Base-by-base conservation (phyloP, 108 stramenopile species). In the Stephanodiscus triporus region DNA sequence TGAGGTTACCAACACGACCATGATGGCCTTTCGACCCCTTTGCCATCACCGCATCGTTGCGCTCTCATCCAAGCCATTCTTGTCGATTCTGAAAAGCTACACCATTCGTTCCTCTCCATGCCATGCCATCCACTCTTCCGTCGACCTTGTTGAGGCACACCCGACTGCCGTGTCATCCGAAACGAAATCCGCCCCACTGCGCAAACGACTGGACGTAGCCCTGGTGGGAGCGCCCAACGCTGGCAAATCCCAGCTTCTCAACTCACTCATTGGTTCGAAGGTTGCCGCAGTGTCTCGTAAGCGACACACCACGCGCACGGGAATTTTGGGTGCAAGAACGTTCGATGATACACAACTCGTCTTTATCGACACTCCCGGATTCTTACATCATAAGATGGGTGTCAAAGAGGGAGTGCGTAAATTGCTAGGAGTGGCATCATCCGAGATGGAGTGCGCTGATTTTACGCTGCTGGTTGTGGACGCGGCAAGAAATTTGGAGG, bases 361-460 rank as follows among this genome's bases (percentile, higher is more conserved):
- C 27, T 97, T 97, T 70, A 81, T 88, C 26, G 97, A 97, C 67
- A 96, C 97, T 16, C 97, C 97, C 7, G 97, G 97, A 19, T 96
- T 91, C 86, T 63, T 97, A 57, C 83, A 88, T 72, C 70, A 82
- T 49, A 66, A 75, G 50, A 65, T 68, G 54, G 83, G 87, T 10
- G 78, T 73, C 26, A 79, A 91, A 63, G 90, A 95, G 48, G 87
- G 89, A 29, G 75, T 89, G 38, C 70, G 90, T 48, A 75, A 84
- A 50, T 70, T 92, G 43, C 73, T 85, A 6, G 70, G 72, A n/a
- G 84, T 82, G 24, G 86, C 95, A 17, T 70, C 75, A 6, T 58
- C 78, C 20, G 91, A 92, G 54, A 84, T 96, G 83, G 66, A 86
- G 57, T 34, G 76, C 43, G 94, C 89, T 0, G 93, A 97, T 68